These are phyloP conservation scores for Thelonectria discophora DNA, from an alignment of 2,329 filamentous ascomycete genomes.

Conservation along the genomic window DNA sequence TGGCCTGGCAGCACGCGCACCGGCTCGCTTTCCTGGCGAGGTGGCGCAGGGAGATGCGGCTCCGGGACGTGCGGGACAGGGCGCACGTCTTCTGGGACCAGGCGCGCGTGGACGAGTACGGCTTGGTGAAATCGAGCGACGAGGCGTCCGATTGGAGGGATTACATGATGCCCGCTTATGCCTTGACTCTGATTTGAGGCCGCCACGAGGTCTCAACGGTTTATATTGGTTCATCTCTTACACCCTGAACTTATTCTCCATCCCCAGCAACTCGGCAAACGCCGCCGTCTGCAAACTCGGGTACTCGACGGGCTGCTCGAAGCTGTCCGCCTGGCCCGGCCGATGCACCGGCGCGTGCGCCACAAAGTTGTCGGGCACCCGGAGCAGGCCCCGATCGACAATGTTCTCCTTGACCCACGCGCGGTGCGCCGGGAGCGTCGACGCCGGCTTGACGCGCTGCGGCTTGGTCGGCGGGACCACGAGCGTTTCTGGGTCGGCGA, in stretches of 20 bases:
- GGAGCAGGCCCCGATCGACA: slow-evolving; percentile 66
- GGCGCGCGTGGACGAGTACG: neutral
- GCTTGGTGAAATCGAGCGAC: neutral
- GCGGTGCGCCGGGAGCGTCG: slow-evolving; percentile 44
- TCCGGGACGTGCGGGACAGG: neutral
- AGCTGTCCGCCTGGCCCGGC: slow-evolving; percentile 61
- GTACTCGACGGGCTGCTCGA: slow-evolving; percentile 76
- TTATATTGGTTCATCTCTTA: too few species aligned
- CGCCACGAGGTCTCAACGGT: too few species aligned
- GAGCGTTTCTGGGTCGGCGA: slow-evolving; percentile 73
- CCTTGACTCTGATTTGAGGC: too few species aligned
- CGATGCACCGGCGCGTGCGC: slow-evolving; percentile 78
- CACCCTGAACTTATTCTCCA: slow-evolving; percentile 13
- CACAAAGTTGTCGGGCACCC: slow-evolving; percentile 79
- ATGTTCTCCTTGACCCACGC: slow-evolving; percentile 82
- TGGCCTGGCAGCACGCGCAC: neutral
- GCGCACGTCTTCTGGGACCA: slow-evolving; percentile 5
- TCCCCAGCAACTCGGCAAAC: slow-evolving; percentile 75
- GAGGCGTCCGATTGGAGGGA: too few species aligned
- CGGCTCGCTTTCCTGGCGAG: neutral
- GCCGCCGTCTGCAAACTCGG: slow-evolving; percentile 83
- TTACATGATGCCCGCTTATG: too few species aligned
- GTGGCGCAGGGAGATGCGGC: neutral
- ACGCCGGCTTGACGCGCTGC: slow-evolving; percentile 49
- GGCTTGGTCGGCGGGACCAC: slow-evolving; percentile 69